Evolutionary conservation across 495 filamentous ascomycete genomes (phyloP).

Genomic region (Penicillium ochrochloron): DNA sequence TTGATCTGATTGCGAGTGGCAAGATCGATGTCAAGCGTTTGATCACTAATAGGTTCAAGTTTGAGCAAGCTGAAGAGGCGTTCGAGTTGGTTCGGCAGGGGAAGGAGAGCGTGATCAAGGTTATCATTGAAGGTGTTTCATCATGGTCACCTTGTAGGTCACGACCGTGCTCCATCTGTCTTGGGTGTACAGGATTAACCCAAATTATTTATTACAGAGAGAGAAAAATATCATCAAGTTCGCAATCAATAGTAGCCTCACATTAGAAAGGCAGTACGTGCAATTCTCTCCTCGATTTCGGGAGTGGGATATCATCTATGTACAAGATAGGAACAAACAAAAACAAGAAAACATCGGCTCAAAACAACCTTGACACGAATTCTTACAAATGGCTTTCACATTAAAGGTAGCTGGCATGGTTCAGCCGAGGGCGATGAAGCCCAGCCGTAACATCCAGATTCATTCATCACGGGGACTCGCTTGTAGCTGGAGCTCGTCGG

Average conservation of each 20-base stretch:
- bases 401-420: no score
- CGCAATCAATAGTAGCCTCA: not conserved
- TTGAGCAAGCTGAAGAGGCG: not conserved
- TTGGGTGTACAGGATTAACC: not conserved
- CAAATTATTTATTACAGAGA: not conserved
- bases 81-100: not conserved
- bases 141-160: not conserved
- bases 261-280: not conserved
- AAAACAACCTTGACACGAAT: not conserved
- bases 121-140: conserved; percentile 32
- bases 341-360: not conserved
- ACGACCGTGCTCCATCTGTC: not conserved
- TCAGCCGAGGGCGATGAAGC: no score
- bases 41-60: not conserved
- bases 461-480: conserved; percentile 22
- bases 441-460: not conserved
- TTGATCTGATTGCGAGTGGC: not conserved
- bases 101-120: not conserved
- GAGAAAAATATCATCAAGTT: conserved; percentile 43
- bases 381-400: not conserved
- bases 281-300: conserved; percentile 2
- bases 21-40: not conserved
- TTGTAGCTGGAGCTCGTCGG: conserved; percentile 44
- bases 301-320: conserved; percentile 13
- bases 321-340: conserved; percentile 2